A percentile compares a stretch with the other conserved stretches of the same genome.
These are phyloP conservation scores for Paraphoma sp. DNA, from an alignment of 2,329 filamentous ascomycete genomes.

Conservation along the genomic window DNA sequence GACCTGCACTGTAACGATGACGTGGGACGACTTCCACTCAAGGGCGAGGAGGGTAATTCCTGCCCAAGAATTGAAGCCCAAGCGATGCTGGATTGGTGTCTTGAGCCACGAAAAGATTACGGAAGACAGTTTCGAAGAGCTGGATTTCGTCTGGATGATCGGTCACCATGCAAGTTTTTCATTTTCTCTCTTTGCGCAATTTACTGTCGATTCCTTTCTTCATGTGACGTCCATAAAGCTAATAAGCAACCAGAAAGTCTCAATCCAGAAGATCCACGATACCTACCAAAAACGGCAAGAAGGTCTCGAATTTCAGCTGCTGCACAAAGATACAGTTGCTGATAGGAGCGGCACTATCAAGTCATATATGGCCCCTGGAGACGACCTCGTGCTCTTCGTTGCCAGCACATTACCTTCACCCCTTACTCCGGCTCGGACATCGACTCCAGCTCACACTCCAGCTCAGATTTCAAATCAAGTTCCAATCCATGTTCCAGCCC, in stretches of 20 bases:
- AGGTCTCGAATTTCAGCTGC: conserved; percentile 21
- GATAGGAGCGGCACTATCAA: conserved; percentile 6
- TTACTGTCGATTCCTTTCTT: too few species aligned
- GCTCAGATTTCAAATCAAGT: not conserved
- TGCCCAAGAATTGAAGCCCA: conserved; percentile 20
- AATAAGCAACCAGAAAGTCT: conserved; percentile 24
- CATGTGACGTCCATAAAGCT: not conserved
- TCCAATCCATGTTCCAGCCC: too few species aligned
- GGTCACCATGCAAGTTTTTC: conserved; percentile 33
- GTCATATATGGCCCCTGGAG: conserved; percentile 4
- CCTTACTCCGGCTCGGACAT: not conserved
- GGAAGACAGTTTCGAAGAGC: conserved; percentile 14
- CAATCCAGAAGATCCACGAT: conserved; percentile 21
- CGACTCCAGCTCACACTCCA: not conserved
- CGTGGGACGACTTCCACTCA: conserved; percentile 29
- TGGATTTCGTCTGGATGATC: conserved; percentile 48
- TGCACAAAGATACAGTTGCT: conserved; percentile 13
- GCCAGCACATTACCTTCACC: not conserved
- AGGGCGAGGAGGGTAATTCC: conserved; percentile 25
- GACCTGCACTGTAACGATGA: conserved; percentile 12
- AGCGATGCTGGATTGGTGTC: conserved; percentile 45
- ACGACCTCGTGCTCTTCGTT: conserved; percentile 11
- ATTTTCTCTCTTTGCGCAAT: not conserved
- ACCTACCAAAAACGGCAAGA: conserved; percentile 17
- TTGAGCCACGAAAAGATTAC: conserved; percentile 27